Evolutionary conservation across 768 basidiomycete genomes (phyloP), one percentile per base, ranked within the genome.

Genomic region (Calocybe gangraenosa): DNA sequence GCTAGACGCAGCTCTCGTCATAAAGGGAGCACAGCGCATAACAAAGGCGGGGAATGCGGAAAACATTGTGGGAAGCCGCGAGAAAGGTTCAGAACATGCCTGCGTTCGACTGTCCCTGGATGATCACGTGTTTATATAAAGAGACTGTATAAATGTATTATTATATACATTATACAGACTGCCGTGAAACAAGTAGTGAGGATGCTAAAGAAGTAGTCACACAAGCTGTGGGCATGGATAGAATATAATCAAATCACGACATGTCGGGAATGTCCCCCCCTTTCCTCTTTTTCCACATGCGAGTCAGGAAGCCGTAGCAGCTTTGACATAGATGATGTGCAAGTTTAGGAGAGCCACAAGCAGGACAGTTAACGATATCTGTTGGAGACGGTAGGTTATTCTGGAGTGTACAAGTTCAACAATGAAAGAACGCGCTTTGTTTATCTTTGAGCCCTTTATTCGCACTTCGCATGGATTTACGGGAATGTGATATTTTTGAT

Each of bases 371-470:
- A 48, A 89, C 88, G 53, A 98, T 80, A 61, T 94, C 94, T 98
- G 48, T 53, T 28, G 58, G 46, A 40, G 23, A 21, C 33, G 28
- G 25, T 28, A 38, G 14, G 34, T 39, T 14, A 37, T 18, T 51
- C 19, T 15, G 38, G n/a, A 21, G 19, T 28, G 11, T 28, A 17
- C 28, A 22, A 37, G 42, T 19, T 38, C 32, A 31, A 31, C 15
- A 43, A 10, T 23, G 49, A 53, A 14, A 17, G 8, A 7, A 66
- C 81, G 49, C 58, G 92, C 95, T 92, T 49, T 82, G 82, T 64
- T 92, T 94, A 66, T 97, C 93, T 64, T 93, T 91, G 57, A 96
- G 68, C 1, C 93, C 92, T 65, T 98, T 98, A 65, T 93, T 92
- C 13, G 93, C 87, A 51, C 82, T 82, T 33, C 94, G 77, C 92